Evolutionary conservation across 257 asterid genomes (phyloP), one percentile per base, ranked within the genome.

Genomic region (Galeopsis tetrahit): DNA sequence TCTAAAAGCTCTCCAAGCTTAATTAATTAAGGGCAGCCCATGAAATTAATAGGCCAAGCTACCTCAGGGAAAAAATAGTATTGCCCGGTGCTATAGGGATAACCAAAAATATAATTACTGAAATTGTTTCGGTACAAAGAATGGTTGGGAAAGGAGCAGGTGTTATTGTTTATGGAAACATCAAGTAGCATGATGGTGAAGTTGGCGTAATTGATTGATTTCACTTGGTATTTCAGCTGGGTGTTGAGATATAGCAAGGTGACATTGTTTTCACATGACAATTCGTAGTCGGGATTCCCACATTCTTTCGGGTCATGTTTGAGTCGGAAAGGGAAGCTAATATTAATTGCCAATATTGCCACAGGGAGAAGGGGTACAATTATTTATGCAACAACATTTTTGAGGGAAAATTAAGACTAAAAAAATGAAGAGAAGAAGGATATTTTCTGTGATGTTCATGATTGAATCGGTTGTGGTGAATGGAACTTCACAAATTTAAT

Each of bases 151-250:
- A 49, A 49, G n/a, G 56, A 49, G 56, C 56, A 49, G 2, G 21
- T n/a, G 56, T 13, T n/a, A 2, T 49, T 5, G 28, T 21, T 21
- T 21, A 21, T 21, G 28, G 28, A 21, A 21, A 21, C 28, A 21
- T 21, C 28, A 21, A 21, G 28, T 21, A 71, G 13, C 14, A 79
- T 80, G 11, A 85, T 80, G 10, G 83, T 72, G 56, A 14, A 49
- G 56, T 49, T 49, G n/a, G 9, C 4, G n/a, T 43, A 43, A 10
- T 43, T 43, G 49, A 43, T 43, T 10, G 49, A 13, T 43, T 43
- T 43, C 49, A 43, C 49, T 43, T 43, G 2, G 49, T 43, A 43
- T 43, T 43, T 43, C 3, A 21, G 28, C 28, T 43, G 17, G 10
- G 82, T 66, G 35, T 64, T 6, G 5, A 83, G 55, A 38, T 9